phyloP scores from a whole-genome alignment of 805 yeast genomes.

The Myxozyma monticola region DNA sequence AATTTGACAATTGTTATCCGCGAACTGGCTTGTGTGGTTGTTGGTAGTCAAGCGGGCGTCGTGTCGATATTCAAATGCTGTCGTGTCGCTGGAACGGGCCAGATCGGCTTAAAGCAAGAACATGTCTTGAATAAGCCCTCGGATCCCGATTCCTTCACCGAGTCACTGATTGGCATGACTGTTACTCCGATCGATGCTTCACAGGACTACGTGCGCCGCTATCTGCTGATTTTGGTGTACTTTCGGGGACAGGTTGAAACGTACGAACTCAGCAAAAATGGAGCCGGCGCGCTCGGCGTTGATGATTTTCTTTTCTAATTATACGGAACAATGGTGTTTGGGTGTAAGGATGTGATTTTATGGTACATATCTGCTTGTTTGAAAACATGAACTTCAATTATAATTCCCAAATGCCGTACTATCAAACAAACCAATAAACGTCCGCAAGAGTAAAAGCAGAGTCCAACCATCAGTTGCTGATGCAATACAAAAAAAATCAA shows the following conservation, averaged over 20 bases:
- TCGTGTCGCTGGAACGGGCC: constrained; percentile 4
- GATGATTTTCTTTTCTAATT: constrained; percentile 9
- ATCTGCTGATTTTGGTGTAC: constrained; percentile 12
- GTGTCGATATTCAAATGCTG: constrained; percentile 24
- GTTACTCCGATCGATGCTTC: background rate
- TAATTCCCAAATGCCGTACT: too few species aligned
- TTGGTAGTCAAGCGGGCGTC: constrained; percentile 20
- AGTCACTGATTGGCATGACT: constrained; percentile 17
- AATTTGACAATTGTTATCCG: constrained; percentile 14
- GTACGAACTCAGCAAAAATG: constrained; percentile 12
- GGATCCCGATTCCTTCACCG: background rate
- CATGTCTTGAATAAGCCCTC: constrained; percentile 1
- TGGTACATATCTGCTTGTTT: too few species aligned
- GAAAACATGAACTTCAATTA: too few species aligned
- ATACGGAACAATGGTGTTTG: too few species aligned
- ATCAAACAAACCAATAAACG: too few species aligned
- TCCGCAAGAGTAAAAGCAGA: too few species aligned
- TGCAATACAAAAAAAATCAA: too few species aligned
- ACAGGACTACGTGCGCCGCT: constrained; percentile 5
- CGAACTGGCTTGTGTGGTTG: constrained; percentile 18
- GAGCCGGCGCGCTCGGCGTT: background rate
- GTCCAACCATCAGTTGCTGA: too few species aligned
- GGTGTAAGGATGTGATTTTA: too few species aligned
- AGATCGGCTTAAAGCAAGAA: constrained; percentile 24
- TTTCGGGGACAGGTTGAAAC: constrained; percentile 19